phyloP scores from a whole-genome alignment of 352 stramenopile genomes.

The Pythium myriotylum region DNA sequence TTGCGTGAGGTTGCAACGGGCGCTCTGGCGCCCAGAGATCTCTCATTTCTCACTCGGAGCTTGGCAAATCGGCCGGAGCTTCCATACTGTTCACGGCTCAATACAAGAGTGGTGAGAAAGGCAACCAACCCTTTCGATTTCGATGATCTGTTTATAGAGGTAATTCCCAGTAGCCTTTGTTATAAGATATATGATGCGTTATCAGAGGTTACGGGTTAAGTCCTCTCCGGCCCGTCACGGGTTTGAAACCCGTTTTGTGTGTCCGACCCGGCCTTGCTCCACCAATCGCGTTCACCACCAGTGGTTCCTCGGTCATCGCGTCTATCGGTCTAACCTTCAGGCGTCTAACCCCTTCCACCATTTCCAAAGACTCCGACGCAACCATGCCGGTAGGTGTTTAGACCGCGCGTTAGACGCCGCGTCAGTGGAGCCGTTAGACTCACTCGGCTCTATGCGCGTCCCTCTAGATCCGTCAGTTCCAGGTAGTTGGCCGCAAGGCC shows the following conservation, averaged over 20 bases:
- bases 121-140: too few species aligned
- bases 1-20: too few species aligned
- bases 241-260: background rate
- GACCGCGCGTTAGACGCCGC: background rate
- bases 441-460: background rate
- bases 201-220: background rate
- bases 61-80: too few species aligned
- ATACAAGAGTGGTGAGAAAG: too few species aligned
- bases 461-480: slow-evolving; percentile 96
- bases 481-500: slow-evolving; percentile 99
- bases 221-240: background rate
- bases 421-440: background rate
- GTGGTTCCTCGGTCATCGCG: background rate
- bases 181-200: too few species aligned
- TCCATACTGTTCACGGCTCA: too few species aligned
- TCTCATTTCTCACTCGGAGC: too few species aligned
- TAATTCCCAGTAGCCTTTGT: too few species aligned
- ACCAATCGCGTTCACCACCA: slow-evolving; percentile 15
- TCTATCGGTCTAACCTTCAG: slow-evolving; percentile 1
- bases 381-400: slow-evolving; percentile 26
- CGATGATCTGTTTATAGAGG: too few species aligned
- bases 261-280: slow-evolving; percentile 6
- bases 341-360: background rate
- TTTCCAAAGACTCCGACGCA: slow-evolving; percentile 34
- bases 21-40: too few species aligned